phyloP scores from a whole-genome alignment of 225 moss, liverwort and hornwort species.

The Pleurozium schreberi region DNA sequence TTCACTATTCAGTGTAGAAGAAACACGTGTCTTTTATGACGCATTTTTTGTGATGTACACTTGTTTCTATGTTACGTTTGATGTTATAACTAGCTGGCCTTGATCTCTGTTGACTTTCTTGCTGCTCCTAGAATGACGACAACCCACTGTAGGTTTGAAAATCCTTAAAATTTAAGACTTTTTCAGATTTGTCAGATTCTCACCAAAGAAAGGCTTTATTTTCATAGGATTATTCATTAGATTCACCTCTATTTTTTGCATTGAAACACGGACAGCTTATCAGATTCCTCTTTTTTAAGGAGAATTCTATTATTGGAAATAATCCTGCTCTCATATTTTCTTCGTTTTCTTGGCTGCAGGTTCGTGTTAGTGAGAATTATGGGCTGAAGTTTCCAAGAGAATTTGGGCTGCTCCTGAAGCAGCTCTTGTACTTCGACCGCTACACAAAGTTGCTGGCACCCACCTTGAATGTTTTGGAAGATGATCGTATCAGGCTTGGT shows the following conservation, averaged over 20 bases:
- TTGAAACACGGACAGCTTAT: neutral
- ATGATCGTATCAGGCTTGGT: slow-evolving; percentile 60
- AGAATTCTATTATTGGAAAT: neutral
- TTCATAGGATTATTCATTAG: neutral
- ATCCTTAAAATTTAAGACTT: neutral
- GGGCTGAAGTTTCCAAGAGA: slow-evolving; percentile 88
- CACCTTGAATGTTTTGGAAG: slow-evolving; percentile 73
- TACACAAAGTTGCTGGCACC: slow-evolving; percentile 91
- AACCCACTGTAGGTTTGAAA: neutral
- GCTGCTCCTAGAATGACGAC: neutral
- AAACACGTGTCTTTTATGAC: too few relatives aligned
- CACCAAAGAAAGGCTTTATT: neutral
- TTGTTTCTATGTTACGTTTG: too few relatives aligned
- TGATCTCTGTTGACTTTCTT: neutral
- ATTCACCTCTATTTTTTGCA: neutral
- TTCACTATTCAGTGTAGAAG: too few relatives aligned
- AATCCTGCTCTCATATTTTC: neutral
- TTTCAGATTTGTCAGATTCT: neutral
- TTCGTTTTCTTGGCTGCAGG: slow-evolving; percentile 22
- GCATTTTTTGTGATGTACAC: too few relatives aligned
- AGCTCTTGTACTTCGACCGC: slow-evolving; percentile 91
- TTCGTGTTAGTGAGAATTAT: slow-evolving; percentile 89
- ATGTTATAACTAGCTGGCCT: too few relatives aligned
- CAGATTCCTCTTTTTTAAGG: neutral
- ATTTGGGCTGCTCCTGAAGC: slow-evolving; percentile 83